phyloP scores from a whole-genome alignment of 1,139 yeast genomes.

The Keqinozyma sinolaborantium region DNA sequence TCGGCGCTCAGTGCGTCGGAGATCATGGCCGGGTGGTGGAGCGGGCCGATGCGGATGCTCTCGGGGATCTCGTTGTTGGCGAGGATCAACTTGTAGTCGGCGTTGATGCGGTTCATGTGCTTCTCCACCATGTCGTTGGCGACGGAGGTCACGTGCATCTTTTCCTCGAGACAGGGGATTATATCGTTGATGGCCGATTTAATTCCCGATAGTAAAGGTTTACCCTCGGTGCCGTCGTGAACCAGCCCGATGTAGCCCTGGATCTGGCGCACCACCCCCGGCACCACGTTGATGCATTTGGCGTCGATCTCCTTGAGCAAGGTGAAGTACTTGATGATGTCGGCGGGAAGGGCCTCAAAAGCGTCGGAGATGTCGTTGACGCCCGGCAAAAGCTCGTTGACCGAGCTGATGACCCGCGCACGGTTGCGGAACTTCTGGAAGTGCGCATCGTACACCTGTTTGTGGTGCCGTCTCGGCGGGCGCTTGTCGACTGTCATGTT shows the following conservation, averaged over 20 bases:
- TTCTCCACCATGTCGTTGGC: constrained; percentile 77
- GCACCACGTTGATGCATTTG: constrained; percentile 76
- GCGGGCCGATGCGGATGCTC: constrained; percentile 61
- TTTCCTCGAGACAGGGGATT: constrained; percentile 92
- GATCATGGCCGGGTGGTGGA: constrained; percentile 87
- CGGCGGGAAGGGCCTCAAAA: constrained; percentile 85
- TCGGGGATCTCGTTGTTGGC: constrained; percentile 75
- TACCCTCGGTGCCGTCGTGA: constrained; percentile 20
- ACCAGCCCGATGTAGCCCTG: constrained; percentile 47
- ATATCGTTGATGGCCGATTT: constrained; percentile 58
- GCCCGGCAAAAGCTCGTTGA: constrained; percentile 69
- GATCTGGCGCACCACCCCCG: constrained; percentile 60
- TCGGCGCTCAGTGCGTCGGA: constrained; percentile 44
- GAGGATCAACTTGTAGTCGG: constrained; percentile 71
- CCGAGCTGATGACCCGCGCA: constrained; percentile 28
- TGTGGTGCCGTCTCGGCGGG: not conserved
- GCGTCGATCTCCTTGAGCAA: constrained; percentile 91
- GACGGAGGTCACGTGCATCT: constrained; percentile 94
- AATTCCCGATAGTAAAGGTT: constrained; percentile 27
- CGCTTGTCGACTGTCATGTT: not conserved
- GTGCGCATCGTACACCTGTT: constrained; percentile 3
- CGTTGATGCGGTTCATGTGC: constrained; percentile 70
- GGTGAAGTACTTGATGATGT: constrained; percentile 81
- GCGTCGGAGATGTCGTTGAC: constrained; percentile 90
- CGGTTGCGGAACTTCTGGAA: constrained; percentile 34